These are phyloP conservation scores for Thinopyrum elongatum DNA, from an alignment of 176 grass and related monocot genomes.

Conservation along the genomic window DNA sequence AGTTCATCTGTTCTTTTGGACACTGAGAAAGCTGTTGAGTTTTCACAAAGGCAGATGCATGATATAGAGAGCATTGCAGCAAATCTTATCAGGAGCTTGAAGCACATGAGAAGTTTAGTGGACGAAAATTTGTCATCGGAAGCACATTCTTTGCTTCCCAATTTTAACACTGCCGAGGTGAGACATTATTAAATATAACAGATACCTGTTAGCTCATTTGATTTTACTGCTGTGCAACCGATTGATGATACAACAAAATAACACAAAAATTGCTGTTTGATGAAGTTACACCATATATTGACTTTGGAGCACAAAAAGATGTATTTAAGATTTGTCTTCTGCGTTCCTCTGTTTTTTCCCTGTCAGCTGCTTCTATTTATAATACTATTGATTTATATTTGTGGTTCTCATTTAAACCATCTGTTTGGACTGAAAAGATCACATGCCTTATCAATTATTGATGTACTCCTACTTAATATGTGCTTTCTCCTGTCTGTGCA, in stretches of 20 bases:
- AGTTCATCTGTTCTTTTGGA: slow-evolving; percentile 49
- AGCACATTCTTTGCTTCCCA: slow-evolving; percentile 49
- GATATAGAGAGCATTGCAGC: slow-evolving; percentile 79
- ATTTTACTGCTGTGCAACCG: neutral
- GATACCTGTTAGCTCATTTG: slow-evolving; percentile 22
- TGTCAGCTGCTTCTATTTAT: neutral
- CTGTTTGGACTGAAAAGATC: neutral
- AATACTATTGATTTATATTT: neutral
- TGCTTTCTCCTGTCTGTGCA: slow-evolving; percentile 2
- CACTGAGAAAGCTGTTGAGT: slow-evolving; percentile 75
- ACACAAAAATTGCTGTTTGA: neutral
- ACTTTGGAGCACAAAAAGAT: neutral
- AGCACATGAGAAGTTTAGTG: slow-evolving; percentile 70
- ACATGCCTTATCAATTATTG: neutral
- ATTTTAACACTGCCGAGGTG: slow-evolving; percentile 70
- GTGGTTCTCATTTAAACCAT: neutral
- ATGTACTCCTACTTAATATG: neutral
- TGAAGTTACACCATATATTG: slow-evolving; percentile 13
- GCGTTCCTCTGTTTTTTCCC: neutral
- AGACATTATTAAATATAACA: slow-evolving; percentile 16
- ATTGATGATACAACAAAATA: neutral
- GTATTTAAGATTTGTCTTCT: neutral
- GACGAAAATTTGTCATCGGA: slow-evolving; percentile 70
- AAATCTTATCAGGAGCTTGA: slow-evolving; percentile 82
- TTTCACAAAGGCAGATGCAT: slow-evolving; percentile 88